Base-by-base conservation (phyloP, 1,284 basidiomycete genomes). In the Boletus semigastroideus region DNA sequence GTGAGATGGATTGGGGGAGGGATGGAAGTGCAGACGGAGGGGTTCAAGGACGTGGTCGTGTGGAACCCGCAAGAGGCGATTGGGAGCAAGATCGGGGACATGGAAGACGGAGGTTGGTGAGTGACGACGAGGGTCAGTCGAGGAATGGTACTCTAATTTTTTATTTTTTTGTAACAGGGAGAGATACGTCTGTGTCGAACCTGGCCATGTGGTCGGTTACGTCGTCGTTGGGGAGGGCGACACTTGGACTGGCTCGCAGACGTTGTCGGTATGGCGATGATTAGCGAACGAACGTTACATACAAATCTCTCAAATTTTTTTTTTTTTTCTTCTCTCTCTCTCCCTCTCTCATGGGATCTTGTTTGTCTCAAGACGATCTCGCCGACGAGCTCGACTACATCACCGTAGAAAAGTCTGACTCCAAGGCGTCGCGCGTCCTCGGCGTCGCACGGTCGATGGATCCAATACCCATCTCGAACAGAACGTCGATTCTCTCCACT, bases 81-180 rank as follows among this genome's bases (percentile, higher is more conserved):
- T 6, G 92, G 91, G 1, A 74, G 75, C 42, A 86, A 83, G 63
- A 88, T 95, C 9, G 81, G 69, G 11, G 93, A 96, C 63, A 92
- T 96, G 90, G 90, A 94, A 64, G 78, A 80, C 3, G 80, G 80
- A 0, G 93, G 92, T 67, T 96, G 92, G 92, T 92, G 72, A 56
- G 51, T 48, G 10, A 11, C n/a, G n/a, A n/a, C n/a, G n/a, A n/a
- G n/a, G n/a, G n/a, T n/a, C n/a, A n/a, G n/a, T n/a, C n/a, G n/a
- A n/a, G n/a, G n/a, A n/a, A n/a, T n/a, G n/a, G n/a, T n/a, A n/a
- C n/a, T n/a, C n/a, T n/a, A n/a, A n/a, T n/a, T n/a, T n/a, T n/a
- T n/a, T n/a, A n/a, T n/a, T n/a, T n/a, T n/a, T n/a, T n/a, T n/a
- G n/a, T n/a, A n/a, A n/a, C n/a, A 93, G 87, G 91, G 82, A 91